These are phyloP conservation scores for Phytopythium helicoides DNA, from an alignment of 352 stramenopile species.

Conservation along the genomic window DNA sequence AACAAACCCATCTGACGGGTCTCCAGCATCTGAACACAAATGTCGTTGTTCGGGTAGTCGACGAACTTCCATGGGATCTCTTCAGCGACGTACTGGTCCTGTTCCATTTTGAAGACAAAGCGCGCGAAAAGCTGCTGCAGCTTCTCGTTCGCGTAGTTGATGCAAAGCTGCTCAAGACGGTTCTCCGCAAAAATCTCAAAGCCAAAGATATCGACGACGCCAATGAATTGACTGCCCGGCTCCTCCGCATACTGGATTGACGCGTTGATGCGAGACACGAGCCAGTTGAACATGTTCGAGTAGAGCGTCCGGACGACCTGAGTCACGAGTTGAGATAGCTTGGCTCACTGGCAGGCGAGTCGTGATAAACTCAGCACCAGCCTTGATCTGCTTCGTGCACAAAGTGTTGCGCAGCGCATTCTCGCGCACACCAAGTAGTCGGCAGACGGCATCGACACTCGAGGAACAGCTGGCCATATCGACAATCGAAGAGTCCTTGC, in stretches of 20 bases:
- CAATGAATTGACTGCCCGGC: constrained; percentile 74
- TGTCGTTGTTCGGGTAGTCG: constrained; percentile 86
- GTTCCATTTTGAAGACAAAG: constrained; percentile 86
- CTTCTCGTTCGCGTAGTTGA: constrained; percentile 90
- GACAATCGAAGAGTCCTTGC: constrained; percentile 62
- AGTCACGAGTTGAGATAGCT: constrained; percentile 74
- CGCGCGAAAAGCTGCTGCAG: constrained; percentile 80
- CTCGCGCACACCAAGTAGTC: constrained; percentile 62
- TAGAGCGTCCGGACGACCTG: constrained; percentile 88
- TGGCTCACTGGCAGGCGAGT: constrained; percentile 63
- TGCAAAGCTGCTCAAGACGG: constrained; percentile 88
- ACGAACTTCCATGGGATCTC: constrained; percentile 89
- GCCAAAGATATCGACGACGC: constrained; percentile 90
- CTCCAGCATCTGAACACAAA: constrained; percentile 75
- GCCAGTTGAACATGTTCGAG: constrained; percentile 91
- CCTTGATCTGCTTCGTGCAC: constrained; percentile 79
- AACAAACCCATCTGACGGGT: constrained; percentile 77
- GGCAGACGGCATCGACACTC: constrained; percentile 83
- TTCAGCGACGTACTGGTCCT: constrained; percentile 81
- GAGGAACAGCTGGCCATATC: constrained; percentile 40
- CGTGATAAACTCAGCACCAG: constrained; percentile 75
- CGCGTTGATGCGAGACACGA: constrained; percentile 93
- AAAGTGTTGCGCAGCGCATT: constrained; percentile 58
- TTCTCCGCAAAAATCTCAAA: constrained; percentile 93
- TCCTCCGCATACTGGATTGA: constrained; percentile 86